These are phyloP conservation scores for Lolium perenne DNA, from an alignment of 176 grass and related monocot genomes.

Conservation along the genomic window DNA sequence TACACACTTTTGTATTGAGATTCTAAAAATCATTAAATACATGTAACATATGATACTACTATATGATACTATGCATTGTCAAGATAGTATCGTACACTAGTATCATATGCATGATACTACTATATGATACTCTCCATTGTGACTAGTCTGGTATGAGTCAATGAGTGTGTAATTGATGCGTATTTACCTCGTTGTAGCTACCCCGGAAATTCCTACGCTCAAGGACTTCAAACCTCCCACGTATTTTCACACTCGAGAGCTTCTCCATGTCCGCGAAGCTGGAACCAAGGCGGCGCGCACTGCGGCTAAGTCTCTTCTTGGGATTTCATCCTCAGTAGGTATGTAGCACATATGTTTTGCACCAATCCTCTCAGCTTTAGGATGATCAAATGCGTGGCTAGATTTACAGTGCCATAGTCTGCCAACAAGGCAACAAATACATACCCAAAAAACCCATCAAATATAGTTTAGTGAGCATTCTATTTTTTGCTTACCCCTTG, in stretches of 20 bases:
- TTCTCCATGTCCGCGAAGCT: not conserved
- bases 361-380: not conserved
- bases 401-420: not conserved
- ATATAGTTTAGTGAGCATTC: not conserved
- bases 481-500: not conserved
- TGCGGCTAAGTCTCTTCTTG: conserved; percentile 8
- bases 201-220: not conserved
- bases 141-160: too few relatives aligned
- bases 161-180: not conserved
- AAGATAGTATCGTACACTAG: too few relatives aligned
- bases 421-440: not conserved
- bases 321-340: conserved; percentile 13
- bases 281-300: not conserved
- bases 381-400: not conserved
- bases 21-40: too few relatives aligned
- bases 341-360: conserved; percentile 12
- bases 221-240: not conserved
- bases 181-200: not conserved
- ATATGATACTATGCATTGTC: too few relatives aligned
- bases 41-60: too few relatives aligned
- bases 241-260: not conserved
- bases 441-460: not conserved
- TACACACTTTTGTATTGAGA: too few relatives aligned
- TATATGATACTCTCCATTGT: too few relatives aligned
- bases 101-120: too few relatives aligned